These are phyloP conservation scores for Botryotinia globosa DNA, from an alignment of 2,329 filamentous ascomycete genomes.

Conservation along the genomic window DNA sequence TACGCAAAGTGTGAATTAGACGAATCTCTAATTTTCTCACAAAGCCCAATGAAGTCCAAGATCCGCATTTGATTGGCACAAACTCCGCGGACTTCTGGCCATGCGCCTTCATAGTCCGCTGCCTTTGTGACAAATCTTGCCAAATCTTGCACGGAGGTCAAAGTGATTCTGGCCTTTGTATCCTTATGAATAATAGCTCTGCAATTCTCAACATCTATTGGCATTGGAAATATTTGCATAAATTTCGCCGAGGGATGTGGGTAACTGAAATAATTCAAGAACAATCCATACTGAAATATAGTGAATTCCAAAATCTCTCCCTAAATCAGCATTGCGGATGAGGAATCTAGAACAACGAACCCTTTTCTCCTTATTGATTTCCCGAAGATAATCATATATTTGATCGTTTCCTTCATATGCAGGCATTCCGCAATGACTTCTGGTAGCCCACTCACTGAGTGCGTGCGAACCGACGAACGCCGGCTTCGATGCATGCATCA, in stretches of 20 bases:
- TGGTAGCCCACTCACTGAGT: conserved; percentile 42
- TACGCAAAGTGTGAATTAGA: neutral
- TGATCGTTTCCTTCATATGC: conserved; percentile 46
- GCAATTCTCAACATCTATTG: conserved; percentile 38
- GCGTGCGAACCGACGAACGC: conserved; percentile 41
- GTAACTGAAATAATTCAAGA: conserved; percentile 49
- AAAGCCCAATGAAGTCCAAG: neutral
- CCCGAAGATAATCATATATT: conserved; percentile 43
- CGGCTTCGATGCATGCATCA: conserved; percentile 39
- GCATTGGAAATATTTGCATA: conserved; percentile 40
- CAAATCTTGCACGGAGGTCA: conserved; percentile 47
- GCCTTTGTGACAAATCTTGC: conserved; percentile 40
- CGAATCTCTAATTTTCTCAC: conserved; percentile 40
- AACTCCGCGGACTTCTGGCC: conserved; percentile 35
- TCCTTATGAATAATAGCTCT: conserved; percentile 45
- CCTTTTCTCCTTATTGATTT: conserved; percentile 44
- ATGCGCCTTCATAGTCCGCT: conserved; percentile 37
- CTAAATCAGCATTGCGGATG: neutral
- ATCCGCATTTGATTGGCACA: conserved; percentile 17
- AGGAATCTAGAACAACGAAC: conserved; percentile 24
- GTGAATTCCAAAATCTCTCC: conserved; percentile 38
- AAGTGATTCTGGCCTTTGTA: conserved; percentile 43
- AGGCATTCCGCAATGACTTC: conserved; percentile 39
- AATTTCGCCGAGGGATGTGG: conserved; percentile 41
- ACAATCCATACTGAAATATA: conserved; percentile 49